These are phyloP conservation scores for Debaryomycetaceae sp. DNA, from an alignment of 1,139 yeast genomes.

Conservation along the genomic window DNA sequence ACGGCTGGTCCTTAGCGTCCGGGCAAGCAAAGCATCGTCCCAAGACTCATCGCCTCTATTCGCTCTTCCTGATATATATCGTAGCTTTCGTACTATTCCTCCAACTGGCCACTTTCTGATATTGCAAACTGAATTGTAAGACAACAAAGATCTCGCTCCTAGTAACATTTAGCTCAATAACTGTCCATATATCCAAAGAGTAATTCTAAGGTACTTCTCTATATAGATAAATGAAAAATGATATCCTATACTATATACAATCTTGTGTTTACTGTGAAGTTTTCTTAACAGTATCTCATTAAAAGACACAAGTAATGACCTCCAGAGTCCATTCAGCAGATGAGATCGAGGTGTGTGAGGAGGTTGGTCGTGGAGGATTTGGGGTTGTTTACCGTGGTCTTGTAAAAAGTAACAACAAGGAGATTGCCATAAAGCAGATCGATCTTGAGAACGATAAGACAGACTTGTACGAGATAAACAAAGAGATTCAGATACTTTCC, in stretches of 20 bases:
- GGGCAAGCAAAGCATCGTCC: slow-evolving; percentile 20
- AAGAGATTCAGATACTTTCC: slow-evolving; percentile 72
- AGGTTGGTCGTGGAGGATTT: slow-evolving; percentile 84
- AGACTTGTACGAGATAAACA: slow-evolving; percentile 74
- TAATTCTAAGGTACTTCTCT: too few relatives aligned
- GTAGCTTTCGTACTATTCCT: neutral
- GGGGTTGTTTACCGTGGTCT: slow-evolving; percentile 81
- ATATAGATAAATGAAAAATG: neutral
- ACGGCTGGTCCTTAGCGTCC: slow-evolving; percentile 18
- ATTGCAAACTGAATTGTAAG: too few relatives aligned
- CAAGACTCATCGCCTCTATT: slow-evolving; percentile 8
- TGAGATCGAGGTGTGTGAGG: slow-evolving; percentile 58
- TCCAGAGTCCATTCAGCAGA: slow-evolving; percentile 30
- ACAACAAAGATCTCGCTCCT: too few relatives aligned
- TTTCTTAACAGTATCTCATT: neutral
- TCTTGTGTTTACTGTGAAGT: neutral
- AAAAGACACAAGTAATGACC: slow-evolving; percentile 1
- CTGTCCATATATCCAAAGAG: too few relatives aligned
- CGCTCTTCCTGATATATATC: neutral
- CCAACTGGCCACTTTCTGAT: too few relatives aligned
- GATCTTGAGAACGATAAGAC: slow-evolving; percentile 77
- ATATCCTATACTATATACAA: neutral
- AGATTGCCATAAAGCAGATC: slow-evolving; percentile 69
- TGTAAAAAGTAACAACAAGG: slow-evolving; percentile 45
- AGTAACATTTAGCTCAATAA: too few relatives aligned